phyloP scores from a whole-genome alignment of 306 rosid genomes.

The Vachellia collinsii region DNA sequence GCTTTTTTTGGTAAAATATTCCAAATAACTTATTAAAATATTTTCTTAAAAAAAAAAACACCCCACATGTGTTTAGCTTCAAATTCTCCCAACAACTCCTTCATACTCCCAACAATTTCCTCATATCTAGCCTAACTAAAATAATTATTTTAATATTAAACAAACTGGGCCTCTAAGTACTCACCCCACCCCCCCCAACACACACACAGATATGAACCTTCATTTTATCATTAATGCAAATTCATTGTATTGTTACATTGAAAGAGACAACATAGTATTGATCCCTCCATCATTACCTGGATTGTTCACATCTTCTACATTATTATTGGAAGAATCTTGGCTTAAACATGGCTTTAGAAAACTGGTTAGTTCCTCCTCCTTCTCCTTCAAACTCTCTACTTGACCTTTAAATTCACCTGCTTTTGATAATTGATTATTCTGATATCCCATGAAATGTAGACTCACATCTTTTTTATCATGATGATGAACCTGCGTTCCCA shows the following conservation, averaged over 20 bases:
- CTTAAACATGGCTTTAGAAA: constrained; percentile 54
- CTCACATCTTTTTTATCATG: constrained; percentile 31
- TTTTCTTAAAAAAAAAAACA: no score
- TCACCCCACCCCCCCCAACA: constrained; percentile 30
- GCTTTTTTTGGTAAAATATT: no score
- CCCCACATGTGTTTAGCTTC: background rate
- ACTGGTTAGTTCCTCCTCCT: constrained; percentile 39
- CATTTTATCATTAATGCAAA: background rate
- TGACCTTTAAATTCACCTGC: constrained; percentile 6
- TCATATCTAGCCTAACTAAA: background rate
- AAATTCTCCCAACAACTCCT: background rate
- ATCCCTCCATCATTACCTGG: constrained; percentile 36
- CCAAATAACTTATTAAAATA: no score
- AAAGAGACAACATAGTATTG: constrained; percentile 62
- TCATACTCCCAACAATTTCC: background rate
- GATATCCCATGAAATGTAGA: constrained; percentile 24
- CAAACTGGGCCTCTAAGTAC: constrained; percentile 43
- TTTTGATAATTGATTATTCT: constrained; percentile 24
- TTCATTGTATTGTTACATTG: constrained; percentile 30
- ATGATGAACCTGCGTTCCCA: constrained; percentile 37
- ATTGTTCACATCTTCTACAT: no score
- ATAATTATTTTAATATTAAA: no score
- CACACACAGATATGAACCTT: background rate
- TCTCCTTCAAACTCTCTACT: constrained; percentile 34
- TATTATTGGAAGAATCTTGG: constrained; percentile 27